Evolutionary conservation across 1,284 basidiomycete species (phyloP).

Genomic region (Rhodofomes roseus): DNA sequence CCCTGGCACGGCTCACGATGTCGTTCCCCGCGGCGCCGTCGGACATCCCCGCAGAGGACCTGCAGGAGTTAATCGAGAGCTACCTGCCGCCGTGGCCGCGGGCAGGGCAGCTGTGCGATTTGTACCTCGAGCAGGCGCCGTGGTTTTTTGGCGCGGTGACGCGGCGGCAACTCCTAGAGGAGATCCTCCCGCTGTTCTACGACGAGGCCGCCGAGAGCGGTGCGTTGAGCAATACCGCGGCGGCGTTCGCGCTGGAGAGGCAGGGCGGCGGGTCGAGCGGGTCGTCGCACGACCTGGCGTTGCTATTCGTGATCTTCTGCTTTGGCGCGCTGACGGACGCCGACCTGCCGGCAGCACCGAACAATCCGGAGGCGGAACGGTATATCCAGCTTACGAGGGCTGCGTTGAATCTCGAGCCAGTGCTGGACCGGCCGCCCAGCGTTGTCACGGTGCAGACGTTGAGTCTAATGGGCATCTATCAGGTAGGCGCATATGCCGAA

Average conservation of each 20-base stretch:
- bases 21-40: slow-evolving; percentile 49
- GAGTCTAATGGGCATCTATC: slow-evolving; percentile 64
- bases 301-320: slow-evolving; percentile 55
- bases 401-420: slow-evolving; percentile 58
- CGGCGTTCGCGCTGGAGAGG: slow-evolving; percentile 16
- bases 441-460: slow-evolving; percentile 67
- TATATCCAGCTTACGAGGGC: slow-evolving; percentile 60
- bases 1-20: slow-evolving; percentile 42
- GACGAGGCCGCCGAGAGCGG: slow-evolving; percentile 32
- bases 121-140: slow-evolving; percentile 68
- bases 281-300: slow-evolving; percentile 49
- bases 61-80: slow-evolving; percentile 41
- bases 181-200: slow-evolving; percentile 66
- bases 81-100: slow-evolving; percentile 58
- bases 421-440: slow-evolving; percentile 62
- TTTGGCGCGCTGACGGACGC: slow-evolving; percentile 59
- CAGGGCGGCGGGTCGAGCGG: slow-evolving; percentile 14
- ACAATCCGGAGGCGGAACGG: slow-evolving; percentile 52
- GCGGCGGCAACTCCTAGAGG: slow-evolving; percentile 54
- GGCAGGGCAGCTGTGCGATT: slow-evolving; percentile 48
- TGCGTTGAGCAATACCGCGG: slow-evolving; percentile 11
- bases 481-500: slow-evolving; percentile 30
- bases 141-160: slow-evolving; percentile 76
- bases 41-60: slow-evolving; percentile 26
- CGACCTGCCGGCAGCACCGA: slow-evolving; percentile 49